Base-by-base conservation (phyloP, 805 yeast species). In the Saccharomyces jurei region DNA sequence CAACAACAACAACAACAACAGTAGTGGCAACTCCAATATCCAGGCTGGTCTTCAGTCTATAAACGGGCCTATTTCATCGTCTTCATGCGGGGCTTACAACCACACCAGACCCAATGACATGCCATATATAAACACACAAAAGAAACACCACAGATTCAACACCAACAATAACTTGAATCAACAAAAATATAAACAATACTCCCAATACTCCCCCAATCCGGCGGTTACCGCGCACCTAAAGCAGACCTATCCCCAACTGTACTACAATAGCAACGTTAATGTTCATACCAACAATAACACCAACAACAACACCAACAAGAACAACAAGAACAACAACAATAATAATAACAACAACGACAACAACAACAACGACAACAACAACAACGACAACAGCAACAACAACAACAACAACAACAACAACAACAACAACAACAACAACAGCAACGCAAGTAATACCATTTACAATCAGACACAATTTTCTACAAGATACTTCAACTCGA, bases 231-330 rank as follows among this genome's bases (percentile, higher is more conserved):
- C 52, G 27, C 66, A 65, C 51, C 58, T 63, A 32, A 65, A 59
- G 41, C 62, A 63, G 48, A 56, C 63, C 0, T 63, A 63, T 41
- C 62, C 68, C 4, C 66, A 63, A 44, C 32, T 61, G 53, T 60
- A 59, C 36, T 58, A 58, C 51, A 56, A 57, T 48, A 17, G 49
- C 52, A 30, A 54, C 57, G 9, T 44, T 27, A 52, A 56, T 31
- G 36, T 13, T 57, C 36, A 55, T 46, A 10, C 56, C 58, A 52
- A 48, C 52, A 46, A 50, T 56, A 56, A 44, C 17, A 29, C 13
- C 50, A 28, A 46, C 50, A 50, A 51, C 54, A 46, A 26, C 57
- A 53, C 31, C 49, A 10, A 36, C 17, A 57, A 32, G 27, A 25
- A 25, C 26, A 25, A 57, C 50, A 56, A 57, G 41, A n/a, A 47